Conservation (phyloP, 164 flowering plant species). For the Magnolia sinica region DNA sequence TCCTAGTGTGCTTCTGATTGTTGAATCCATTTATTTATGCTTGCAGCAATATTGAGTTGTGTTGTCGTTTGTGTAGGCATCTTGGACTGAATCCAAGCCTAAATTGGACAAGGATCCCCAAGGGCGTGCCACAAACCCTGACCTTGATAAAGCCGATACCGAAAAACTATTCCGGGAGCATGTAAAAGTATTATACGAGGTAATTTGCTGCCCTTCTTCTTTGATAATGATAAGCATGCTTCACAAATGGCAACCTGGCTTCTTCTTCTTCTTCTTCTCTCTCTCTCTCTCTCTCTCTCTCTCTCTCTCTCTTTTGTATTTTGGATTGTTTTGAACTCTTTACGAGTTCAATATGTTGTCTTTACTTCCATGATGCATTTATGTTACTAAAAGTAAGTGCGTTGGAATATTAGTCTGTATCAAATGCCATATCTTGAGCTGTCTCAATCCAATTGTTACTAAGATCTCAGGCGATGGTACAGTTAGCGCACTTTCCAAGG, state of each 20-base stretch:
- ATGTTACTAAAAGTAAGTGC: too few species aligned
- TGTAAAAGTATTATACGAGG: constrained; percentile 72
- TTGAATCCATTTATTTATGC: background rate
- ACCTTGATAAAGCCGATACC: constrained; percentile 66
- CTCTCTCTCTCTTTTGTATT: too few species aligned
- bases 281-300: too few species aligned
- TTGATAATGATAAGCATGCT: background rate
- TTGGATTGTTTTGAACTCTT: background rate
- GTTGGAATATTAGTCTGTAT: too few species aligned
- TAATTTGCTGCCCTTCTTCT: constrained; percentile 19
- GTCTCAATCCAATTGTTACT: too few species aligned
- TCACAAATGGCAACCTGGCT: too few species aligned
- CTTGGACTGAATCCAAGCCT: constrained; percentile 89
- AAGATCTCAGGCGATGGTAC: too few species aligned
- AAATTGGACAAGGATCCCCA: constrained; percentile 97
- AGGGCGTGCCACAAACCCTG: constrained; percentile 72
- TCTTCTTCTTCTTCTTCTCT: too few species aligned
- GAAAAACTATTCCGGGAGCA: constrained; percentile 98
- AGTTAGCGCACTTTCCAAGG: too few species aligned
- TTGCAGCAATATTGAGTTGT: background rate
- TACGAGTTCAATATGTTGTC: background rate
- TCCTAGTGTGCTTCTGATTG: background rate
- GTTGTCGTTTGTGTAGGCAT: constrained; percentile 47
- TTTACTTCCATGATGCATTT: too few species aligned
- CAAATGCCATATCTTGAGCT: too few species aligned